Conservation (phyloP, 352 stramenopile species). For the Phytopythium litorale region DNA sequence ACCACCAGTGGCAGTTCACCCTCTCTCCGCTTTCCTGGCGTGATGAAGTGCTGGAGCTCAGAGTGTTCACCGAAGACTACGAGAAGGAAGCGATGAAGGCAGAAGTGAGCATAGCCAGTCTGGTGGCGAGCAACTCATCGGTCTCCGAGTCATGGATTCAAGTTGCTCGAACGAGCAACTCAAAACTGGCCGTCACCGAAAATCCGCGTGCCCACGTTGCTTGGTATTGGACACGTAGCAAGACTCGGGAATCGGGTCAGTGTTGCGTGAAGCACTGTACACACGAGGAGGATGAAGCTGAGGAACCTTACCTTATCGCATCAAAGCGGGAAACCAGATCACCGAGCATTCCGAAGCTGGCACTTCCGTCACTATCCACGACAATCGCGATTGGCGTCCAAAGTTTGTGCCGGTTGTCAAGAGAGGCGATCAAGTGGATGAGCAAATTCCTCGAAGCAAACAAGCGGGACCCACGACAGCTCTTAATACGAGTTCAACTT, state of each 20-base stretch:
- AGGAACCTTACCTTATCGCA: neutral
- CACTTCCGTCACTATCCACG: neutral
- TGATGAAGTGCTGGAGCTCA: neutral
- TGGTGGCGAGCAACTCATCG: neutral
- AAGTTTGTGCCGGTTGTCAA: neutral
- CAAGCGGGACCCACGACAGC: neutral
- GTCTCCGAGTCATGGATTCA: neutral
- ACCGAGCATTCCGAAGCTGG: neutral
- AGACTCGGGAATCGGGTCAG: neutral
- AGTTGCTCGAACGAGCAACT: neutral
- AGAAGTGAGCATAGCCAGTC: neutral
- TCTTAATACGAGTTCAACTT: neutral
- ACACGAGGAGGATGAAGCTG: neutral
- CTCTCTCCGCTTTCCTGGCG: neutral
- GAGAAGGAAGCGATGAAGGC: neutral
- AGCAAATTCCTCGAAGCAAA: neutral
- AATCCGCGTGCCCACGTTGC: neutral
- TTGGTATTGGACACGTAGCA: neutral
- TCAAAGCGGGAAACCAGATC: neutral
- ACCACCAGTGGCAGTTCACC: neutral
- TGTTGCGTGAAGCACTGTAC: neutral
- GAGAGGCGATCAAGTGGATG: neutral
- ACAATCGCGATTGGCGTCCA: neutral
- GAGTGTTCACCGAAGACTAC: neutral
- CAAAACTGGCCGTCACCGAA: too few species aligned